Conservation (phyloP, 2,329 filamentous ascomycete species). For the Ustilaginoidea virens region DNA sequence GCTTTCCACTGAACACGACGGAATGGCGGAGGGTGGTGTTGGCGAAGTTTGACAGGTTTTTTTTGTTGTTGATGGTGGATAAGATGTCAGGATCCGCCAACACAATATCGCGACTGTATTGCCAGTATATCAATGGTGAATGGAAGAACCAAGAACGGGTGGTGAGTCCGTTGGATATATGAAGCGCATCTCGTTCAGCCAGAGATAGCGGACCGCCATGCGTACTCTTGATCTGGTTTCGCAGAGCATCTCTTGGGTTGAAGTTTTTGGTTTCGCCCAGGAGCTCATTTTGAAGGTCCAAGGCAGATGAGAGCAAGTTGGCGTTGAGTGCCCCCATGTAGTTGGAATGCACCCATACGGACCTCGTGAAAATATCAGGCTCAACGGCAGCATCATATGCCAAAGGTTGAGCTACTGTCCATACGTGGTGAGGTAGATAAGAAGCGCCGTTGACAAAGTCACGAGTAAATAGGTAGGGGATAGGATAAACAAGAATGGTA, state of each 20-base stretch:
- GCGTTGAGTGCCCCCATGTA: constrained; percentile 63
- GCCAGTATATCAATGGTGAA: constrained; percentile 73
- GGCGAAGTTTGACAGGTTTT: constrained; percentile 46
- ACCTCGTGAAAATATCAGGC: constrained; percentile 67
- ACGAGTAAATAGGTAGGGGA: constrained; percentile 58
- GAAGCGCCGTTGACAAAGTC: constrained; percentile 57
- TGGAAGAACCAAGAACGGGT: constrained; percentile 63
- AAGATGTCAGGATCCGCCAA: constrained; percentile 47
- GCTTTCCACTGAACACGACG: constrained; percentile 71
- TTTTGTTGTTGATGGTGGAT: constrained; percentile 51
- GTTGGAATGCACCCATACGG: constrained; percentile 66
- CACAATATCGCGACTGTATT: constrained; percentile 45
- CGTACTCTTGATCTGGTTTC: constrained; percentile 13
- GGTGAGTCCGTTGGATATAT: constrained; percentile 43
- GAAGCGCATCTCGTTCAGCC: constrained; percentile 35
- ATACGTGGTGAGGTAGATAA: constrained; percentile 63
- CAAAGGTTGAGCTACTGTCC: constrained; percentile 58
- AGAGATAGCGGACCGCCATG: constrained; percentile 22
- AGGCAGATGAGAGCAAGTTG: constrained; percentile 47
- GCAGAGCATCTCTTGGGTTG: constrained; percentile 24
- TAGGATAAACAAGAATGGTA: constrained; percentile 56
- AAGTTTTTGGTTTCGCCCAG: constrained; percentile 46
- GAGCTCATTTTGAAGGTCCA: constrained; percentile 55
- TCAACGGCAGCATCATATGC: constrained; percentile 31
- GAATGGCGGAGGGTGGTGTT: constrained; percentile 64